Percentiles rank a stretch among this genome's conserved stretches.
Evolutionary conservation across 2,329 filamentous ascomycete genomes (phyloP).

Genomic region (Endoconidiophora polonica): DNA sequence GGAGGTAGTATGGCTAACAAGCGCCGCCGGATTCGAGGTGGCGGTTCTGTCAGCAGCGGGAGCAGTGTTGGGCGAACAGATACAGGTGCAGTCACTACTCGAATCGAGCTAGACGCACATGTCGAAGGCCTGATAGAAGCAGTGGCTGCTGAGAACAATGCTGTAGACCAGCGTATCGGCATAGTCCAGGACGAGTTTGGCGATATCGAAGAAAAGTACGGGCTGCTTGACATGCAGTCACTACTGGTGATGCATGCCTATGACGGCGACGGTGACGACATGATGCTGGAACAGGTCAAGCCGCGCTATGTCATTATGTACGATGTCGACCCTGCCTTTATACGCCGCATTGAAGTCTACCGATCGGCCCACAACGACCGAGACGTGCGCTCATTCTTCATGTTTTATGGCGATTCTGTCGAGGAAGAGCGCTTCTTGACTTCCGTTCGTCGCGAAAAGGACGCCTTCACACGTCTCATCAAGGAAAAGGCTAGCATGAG

Average conservation of each 20-base stretch:
- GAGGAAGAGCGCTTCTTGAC: slow-evolving; percentile 91
- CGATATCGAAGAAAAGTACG: slow-evolving; percentile 82
- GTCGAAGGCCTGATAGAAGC: background rate
- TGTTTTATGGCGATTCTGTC: slow-evolving; percentile 89
- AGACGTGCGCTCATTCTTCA: slow-evolving; percentile 84
- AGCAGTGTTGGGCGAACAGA: slow-evolving; percentile 41
- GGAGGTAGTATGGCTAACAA: slow-evolving; percentile 46
- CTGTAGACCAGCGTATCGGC: slow-evolving; percentile 60
- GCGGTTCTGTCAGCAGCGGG: slow-evolving; percentile 36
- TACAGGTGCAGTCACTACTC: background rate
- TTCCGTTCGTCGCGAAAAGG: slow-evolving; percentile 83
- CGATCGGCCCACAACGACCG: slow-evolving; percentile 82
- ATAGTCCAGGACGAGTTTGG: slow-evolving; percentile 63
- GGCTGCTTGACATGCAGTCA: slow-evolving; percentile 81
- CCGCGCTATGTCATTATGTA: slow-evolving; percentile 98
- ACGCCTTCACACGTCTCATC: slow-evolving; percentile 87
- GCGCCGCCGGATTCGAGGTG: slow-evolving; percentile 67
- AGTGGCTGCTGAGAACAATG: slow-evolving; percentile 19
- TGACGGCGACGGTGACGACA: slow-evolving; percentile 88
- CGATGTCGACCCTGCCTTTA: slow-evolving; percentile 87
- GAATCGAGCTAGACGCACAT: background rate
- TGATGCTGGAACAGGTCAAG: slow-evolving; percentile 84
- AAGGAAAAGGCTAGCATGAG: slow-evolving; percentile 90
- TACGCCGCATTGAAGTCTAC: slow-evolving; percentile 87
- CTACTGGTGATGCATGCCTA: slow-evolving; percentile 83